These are phyloP conservation scores for Dryadomyces quercivorus DNA, from an alignment of 2,329 filamentous ascomycete species.

Conservation along the genomic window DNA sequence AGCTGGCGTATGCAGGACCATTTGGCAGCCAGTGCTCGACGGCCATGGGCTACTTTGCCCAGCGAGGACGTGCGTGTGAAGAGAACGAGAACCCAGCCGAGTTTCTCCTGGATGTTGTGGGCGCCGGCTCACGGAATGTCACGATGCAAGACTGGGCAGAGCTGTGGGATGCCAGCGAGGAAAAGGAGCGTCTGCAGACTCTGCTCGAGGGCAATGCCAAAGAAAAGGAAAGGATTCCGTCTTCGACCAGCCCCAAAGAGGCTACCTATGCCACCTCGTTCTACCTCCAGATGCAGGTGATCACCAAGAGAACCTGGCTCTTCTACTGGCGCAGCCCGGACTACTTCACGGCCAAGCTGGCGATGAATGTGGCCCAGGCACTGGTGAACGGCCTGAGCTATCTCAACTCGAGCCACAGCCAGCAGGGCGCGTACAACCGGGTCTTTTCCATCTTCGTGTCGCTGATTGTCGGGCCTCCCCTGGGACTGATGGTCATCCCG, in stretches of 20 bases:
- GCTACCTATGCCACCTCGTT: conserved; percentile 63
- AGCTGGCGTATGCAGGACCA: neutral
- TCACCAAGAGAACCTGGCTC: conserved; percentile 64
- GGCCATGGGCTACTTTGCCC: neutral
- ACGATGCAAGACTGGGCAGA: conserved; percentile 48
- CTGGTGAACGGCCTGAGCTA: conserved; percentile 78
- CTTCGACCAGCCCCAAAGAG: neutral
- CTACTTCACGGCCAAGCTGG: conserved; percentile 75
- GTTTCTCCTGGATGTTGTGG: conserved; percentile 1
- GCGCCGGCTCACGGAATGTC: conserved; percentile 29
- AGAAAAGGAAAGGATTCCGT: conserved; percentile 38
- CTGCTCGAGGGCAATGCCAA: conserved; percentile 18
- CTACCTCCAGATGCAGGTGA: conserved; percentile 50
- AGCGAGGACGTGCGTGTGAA: neutral
- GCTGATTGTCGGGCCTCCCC: conserved; percentile 65
- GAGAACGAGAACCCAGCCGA: conserved; percentile 1
- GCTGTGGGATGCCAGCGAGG: conserved; percentile 39
- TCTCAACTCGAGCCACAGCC: conserved; percentile 54
- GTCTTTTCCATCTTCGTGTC: conserved; percentile 79
- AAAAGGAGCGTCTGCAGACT: neutral
- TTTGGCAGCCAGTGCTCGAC: neutral
- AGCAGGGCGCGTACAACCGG: conserved; percentile 71
- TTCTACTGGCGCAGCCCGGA: conserved; percentile 74
- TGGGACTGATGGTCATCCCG: conserved; percentile 47
- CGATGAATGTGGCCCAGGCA: conserved; percentile 49